Percentiles rank a stretch among this genome's conserved stretches.
Conservation (phyloP, 2,329 filamentous ascomycete genomes). For the Iodosphaeria phyllophila region DNA sequence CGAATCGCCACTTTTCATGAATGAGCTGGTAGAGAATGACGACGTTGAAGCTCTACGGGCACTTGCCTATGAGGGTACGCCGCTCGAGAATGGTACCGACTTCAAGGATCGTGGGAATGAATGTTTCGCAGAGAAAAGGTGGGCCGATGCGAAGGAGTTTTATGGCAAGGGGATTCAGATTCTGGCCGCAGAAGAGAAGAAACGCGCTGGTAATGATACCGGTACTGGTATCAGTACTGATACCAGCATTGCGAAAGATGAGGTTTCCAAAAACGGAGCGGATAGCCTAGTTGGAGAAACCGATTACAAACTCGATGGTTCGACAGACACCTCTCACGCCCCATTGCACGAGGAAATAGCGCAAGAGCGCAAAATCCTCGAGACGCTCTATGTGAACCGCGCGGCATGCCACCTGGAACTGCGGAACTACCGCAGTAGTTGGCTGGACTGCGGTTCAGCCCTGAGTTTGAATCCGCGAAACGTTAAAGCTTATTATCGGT, state of each 20-base stretch:
- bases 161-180: conserved; percentile 75
- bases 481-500: conserved; percentile 83
- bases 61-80: conserved; percentile 80
- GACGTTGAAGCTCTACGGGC: conserved; percentile 77
- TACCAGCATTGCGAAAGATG: conserved; percentile 18
- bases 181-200: conserved; percentile 42
- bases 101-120: conserved; percentile 93
- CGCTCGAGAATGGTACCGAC: conserved; percentile 60
- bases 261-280: no score
- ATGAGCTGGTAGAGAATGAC: conserved; percentile 68
- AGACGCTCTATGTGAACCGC: conserved; percentile 69
- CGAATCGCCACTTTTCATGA: conserved; percentile 82
- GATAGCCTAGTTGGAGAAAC: no score
- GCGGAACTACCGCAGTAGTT: conserved; percentile 74
- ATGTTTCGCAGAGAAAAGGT: conserved; percentile 53
- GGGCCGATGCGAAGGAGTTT: conserved; percentile 74
- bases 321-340: no score
- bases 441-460: conserved; percentile 63
- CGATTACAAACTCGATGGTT: no score
- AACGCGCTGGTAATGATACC: conserved; percentile 17
- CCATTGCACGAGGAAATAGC: conserved; percentile 14
- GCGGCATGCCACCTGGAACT: conserved; percentile 80
- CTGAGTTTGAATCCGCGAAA: conserved; percentile 65
- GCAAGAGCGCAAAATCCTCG: conserved; percentile 46
- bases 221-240: no score